These are phyloP conservation scores for Mycena epipterygia DNA, from an alignment of 768 basidiomycete genomes.

Conservation along the genomic window DNA sequence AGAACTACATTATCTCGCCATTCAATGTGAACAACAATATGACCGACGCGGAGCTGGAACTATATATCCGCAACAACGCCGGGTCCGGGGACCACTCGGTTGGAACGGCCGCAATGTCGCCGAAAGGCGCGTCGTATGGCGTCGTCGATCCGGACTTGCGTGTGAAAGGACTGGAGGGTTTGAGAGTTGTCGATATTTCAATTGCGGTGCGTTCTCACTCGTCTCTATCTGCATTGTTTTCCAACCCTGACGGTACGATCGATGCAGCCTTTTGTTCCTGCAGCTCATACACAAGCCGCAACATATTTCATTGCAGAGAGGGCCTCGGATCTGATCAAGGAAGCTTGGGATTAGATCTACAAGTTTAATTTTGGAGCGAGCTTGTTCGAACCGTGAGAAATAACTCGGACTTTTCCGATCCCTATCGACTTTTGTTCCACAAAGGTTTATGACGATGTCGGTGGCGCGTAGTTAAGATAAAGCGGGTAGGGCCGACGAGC, in stretches of 20 bases:
- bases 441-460: too few relatives aligned
- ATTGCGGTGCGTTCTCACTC: conserved; percentile 40
- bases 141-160: conserved; percentile 50
- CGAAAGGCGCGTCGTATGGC: conserved; percentile 41
- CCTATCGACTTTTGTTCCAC: too few relatives aligned
- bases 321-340: conserved; percentile 6
- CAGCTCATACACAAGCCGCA: background rate
- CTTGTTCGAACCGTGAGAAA: too few relatives aligned
- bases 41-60: conserved; percentile 46
- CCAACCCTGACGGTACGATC: too few relatives aligned
- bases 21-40: conserved; percentile 23
- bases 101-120: conserved; percentile 48
- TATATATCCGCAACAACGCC: conserved; percentile 38
- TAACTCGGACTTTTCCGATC: too few relatives aligned
- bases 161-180: conserved; percentile 50
- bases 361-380: too few relatives aligned
- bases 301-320: background rate
- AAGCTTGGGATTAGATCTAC: too few relatives aligned
- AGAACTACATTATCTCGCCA: conserved; percentile 37
- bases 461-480: too few relatives aligned
- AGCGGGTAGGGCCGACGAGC: too few relatives aligned
- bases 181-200: conserved; percentile 56
- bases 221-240: background rate
- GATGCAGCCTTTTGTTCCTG: conserved; percentile 1
- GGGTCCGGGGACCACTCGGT: conserved; percentile 47